Evolutionary conservation across 164 flowering plant genomes (phyloP), one percentile per base, ranked within the genome.

Genomic region (Berberis thunbergii): DNA sequence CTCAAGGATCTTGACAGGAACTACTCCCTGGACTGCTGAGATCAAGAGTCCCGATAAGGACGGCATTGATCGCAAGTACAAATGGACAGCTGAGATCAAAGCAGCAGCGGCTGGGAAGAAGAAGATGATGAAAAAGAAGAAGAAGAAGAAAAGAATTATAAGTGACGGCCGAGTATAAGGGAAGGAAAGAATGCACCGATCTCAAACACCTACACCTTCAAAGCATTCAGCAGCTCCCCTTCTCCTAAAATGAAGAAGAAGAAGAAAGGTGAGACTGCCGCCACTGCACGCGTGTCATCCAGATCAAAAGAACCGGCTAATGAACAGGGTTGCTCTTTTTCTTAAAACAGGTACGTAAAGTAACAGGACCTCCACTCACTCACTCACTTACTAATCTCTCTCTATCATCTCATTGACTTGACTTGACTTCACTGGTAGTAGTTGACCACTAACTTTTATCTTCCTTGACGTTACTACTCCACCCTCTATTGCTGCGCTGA

Each of bases 131-230:
- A 26, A 26, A 81, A 62, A 62, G 69, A n/a, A n/a, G n/a, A n/a
- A n/a, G n/a, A n/a, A n/a, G n/a, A 38, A 9, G 78, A 83, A 45
- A 75, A 84, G 81, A 89, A 76, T 74, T 86, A 82, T 71, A 83
- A 78, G 54, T 88, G 80, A 79, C 77, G 53, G 77, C 88, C 41
- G 84, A 83, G 84, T 66, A 82, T 41, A 78, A 86, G 50, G 84
- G 80, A 80, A 57, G 86, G 82, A 3, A 77, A 77, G 43, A 76
- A 79, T 8, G 72, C 76, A 44, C 75, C 81, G 48, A 61, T 78
- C 58, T 66, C 70, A 46, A 68, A 73, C 65, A 81, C 67, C 39
- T 92, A 86, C 75, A 78, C 81, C 2, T 76, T 81, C 65, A 69
- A 77, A 67, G 84, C 83, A 0, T n/a, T 77, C 91, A 2, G 72